Evolutionary conservation across 2,329 filamentous ascomycete genomes (phyloP).

Genomic region (Diplodia corticola): DNA sequence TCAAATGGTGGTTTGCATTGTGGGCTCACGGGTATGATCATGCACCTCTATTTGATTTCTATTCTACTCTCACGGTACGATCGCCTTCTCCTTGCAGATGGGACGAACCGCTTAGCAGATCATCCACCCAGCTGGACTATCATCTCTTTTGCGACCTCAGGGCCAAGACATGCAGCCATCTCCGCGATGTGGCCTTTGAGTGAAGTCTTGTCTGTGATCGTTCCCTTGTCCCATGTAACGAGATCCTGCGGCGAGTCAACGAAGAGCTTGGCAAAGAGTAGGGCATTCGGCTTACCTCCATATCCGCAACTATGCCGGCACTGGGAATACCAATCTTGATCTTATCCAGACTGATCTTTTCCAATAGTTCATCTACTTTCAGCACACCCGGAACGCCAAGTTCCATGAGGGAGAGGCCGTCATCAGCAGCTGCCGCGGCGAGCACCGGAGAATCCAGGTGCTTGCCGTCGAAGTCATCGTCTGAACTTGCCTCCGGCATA

Average conservation of each 20-base stretch:
- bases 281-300: constrained; percentile 33
- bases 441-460: constrained; percentile 32
- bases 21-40: background rate
- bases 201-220: constrained; percentile 51
- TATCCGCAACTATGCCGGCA: constrained; percentile 32
- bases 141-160: constrained; percentile 57
- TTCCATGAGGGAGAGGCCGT: constrained; percentile 55
- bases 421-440: constrained; percentile 37
- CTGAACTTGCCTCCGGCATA: constrained; percentile 6
- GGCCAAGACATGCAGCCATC: constrained; percentile 65
- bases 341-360: constrained; percentile 57
- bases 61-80: background rate
- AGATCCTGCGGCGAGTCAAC: constrained; percentile 51
- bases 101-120: background rate
- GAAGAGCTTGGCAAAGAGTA: constrained; percentile 29
- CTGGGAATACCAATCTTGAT: constrained; percentile 55
- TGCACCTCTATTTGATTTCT: background rate
- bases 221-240: constrained; percentile 59
- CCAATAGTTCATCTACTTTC: constrained; percentile 53
- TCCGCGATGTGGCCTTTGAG: constrained; percentile 67
- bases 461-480: constrained; percentile 25
- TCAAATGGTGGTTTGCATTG: background rate
- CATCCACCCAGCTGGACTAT: constrained; percentile 46
- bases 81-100: background rate
- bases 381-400: constrained; percentile 69